Conservation (phyloP, 257 asterid genomes). For the Solanum rostratum region DNA sequence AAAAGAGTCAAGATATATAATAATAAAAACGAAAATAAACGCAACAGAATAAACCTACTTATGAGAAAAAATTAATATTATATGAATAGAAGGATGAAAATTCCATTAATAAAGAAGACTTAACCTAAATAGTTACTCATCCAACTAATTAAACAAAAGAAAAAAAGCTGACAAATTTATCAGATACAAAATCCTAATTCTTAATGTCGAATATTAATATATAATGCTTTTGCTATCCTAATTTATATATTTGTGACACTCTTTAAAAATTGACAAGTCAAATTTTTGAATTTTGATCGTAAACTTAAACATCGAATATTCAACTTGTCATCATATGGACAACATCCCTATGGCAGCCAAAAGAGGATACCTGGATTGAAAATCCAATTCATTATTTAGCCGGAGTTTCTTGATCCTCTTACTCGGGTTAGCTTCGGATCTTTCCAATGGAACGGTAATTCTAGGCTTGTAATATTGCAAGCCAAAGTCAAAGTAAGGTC, state of each 20-base stretch:
- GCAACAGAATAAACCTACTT: background rate
- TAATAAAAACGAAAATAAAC: background rate
- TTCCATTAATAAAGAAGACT: background rate
- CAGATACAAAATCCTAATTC: too few species aligned
- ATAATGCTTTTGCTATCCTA: background rate
- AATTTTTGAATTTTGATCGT: background rate
- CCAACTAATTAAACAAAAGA: too few species aligned
- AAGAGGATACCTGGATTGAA: background rate
- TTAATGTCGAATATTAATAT: too few species aligned
- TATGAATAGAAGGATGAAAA: background rate
- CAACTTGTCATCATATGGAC: background rate
- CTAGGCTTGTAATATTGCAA: background rate
- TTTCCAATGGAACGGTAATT: background rate
- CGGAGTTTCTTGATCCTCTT: background rate
- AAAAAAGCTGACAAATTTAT: too few species aligned
- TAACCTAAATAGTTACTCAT: too few species aligned
- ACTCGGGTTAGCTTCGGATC: background rate
- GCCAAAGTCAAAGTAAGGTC: background rate
- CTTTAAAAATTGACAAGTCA: background rate
- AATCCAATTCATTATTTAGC: background rate
- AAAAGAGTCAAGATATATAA: too few species aligned
- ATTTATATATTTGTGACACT: too few species aligned
- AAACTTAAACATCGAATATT: background rate
- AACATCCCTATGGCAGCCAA: background rate
- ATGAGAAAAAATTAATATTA: background rate